phyloP scores from a whole-genome alignment of 176 grass and related monocot genomes.

The Hyparrhenia diplandra region DNA sequence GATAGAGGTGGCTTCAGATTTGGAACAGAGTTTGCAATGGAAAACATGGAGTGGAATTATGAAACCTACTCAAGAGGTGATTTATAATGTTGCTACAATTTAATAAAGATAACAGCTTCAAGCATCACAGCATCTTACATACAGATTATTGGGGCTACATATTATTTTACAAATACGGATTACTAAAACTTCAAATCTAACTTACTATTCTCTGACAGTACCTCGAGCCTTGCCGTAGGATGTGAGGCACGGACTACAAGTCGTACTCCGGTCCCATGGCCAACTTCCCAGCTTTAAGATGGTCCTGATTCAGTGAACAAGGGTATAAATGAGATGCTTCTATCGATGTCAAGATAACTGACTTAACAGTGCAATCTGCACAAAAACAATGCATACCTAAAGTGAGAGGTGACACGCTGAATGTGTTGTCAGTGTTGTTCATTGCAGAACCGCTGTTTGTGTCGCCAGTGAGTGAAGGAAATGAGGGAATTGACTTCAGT shows the following conservation, averaged over 20 bases:
- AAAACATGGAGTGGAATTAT: not conserved
- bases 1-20: not conserved
- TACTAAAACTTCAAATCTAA: conserved; percentile 8
- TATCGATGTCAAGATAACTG: not conserved
- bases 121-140: conserved; percentile 28
- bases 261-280: conserved; percentile 26
- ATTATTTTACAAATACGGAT: conserved; percentile 52
- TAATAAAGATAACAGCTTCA: conserved; percentile 15
- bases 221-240: conserved; percentile 4
- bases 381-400: conserved; percentile 47
- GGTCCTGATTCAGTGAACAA: conserved; percentile 35
- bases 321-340: conserved; percentile 23
- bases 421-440: conserved; percentile 40
- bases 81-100: conserved; percentile 35
- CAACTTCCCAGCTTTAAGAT: conserved; percentile 16
- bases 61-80: conserved; percentile 3
- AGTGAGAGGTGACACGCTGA: conserved; percentile 32
- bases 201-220: conserved; percentile 13
- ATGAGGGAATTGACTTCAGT: conserved; percentile 90
- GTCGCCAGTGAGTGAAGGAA: conserved; percentile 65
- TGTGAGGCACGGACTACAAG: conserved; percentile 38
- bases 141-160: conserved; percentile 51
- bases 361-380: not conserved
- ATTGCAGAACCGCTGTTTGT: conserved; percentile 23
- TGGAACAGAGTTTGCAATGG: not conserved